Conservation (phyloP, 2,329 filamentous ascomycete species). For the Epichloe glyceriae region DNA sequence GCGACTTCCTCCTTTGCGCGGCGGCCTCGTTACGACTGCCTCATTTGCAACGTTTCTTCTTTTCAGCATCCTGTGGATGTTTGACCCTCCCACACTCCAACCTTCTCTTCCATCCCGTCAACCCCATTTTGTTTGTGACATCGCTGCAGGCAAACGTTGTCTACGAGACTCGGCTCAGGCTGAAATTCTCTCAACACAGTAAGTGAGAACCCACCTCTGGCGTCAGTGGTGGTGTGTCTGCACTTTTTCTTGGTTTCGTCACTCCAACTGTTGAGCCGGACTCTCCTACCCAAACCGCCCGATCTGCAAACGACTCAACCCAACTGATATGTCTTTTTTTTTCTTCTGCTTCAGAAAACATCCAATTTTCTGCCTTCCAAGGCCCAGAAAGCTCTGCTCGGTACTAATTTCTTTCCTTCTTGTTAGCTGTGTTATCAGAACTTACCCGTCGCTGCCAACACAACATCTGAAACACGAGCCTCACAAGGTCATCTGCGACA, state of each 20-base stretch:
- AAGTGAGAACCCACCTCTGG: background rate
- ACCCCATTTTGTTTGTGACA: background rate
- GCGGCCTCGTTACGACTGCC: conserved; percentile 1
- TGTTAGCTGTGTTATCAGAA: background rate
- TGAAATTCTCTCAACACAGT: background rate
- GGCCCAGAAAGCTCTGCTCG: background rate
- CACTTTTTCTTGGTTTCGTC: background rate
- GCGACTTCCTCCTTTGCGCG: conserved; percentile 6
- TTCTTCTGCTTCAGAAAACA: background rate
- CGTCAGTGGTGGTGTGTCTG: background rate
- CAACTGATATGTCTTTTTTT: background rate
- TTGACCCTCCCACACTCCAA: background rate
- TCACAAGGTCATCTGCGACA: background rate
- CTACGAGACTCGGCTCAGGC: background rate
- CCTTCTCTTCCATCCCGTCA: background rate
- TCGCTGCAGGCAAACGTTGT: background rate
- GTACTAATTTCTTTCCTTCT: background rate
- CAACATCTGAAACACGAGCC: conserved; percentile 3
- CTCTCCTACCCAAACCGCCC: background rate
- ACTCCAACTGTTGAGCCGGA: background rate
- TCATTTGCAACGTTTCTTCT: conserved; percentile 1
- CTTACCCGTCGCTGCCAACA: background rate
- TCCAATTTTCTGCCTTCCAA: background rate
- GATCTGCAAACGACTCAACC: background rate
- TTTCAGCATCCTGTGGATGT: conserved; percentile 5